Conservation (phyloP, 768 basidiomycete genomes). For the Cystobasidiopsis lactophilus region DNA sequence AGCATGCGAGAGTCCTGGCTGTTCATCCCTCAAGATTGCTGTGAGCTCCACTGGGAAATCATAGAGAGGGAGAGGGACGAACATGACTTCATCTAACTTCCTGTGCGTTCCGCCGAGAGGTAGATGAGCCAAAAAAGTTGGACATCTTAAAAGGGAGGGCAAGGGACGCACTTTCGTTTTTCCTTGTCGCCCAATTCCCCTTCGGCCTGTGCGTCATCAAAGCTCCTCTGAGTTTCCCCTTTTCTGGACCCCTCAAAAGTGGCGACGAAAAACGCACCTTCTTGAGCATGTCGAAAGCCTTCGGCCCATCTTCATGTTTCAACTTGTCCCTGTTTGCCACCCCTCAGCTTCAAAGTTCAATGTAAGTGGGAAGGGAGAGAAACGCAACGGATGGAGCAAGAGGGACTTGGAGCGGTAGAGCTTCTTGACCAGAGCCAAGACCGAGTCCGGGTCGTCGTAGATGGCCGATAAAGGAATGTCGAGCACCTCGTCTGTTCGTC, state of each 20-base stretch:
- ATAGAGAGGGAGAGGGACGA: slow-evolving; percentile 48
- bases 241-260: neutral
- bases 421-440: slow-evolving; percentile 7
- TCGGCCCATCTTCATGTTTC: slow-evolving; percentile 60
- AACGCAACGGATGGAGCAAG: slow-evolving; percentile 54
- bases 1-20: slow-evolving; percentile 35
- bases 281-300: slow-evolving; percentile 82
- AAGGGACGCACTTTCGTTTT: slow-evolving; percentile 8
- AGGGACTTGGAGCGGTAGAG: slow-evolving; percentile 27
- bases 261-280: slow-evolving; percentile 35
- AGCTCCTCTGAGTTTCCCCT: no score
- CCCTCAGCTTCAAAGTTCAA: no score
- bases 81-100: slow-evolving; percentile 49
- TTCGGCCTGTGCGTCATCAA: slow-evolving; percentile 40
- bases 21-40: neutral
- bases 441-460: slow-evolving; percentile 27
- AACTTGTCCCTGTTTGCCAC: slow-evolving; percentile 48
- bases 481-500: slow-evolving; percentile 82
- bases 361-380: no score
- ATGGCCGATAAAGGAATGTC: slow-evolving; percentile 38
- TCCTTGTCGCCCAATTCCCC: slow-evolving; percentile 36
- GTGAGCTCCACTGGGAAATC: slow-evolving; percentile 32
- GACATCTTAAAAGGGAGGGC: no score
- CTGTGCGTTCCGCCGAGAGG: no score
- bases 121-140: neutral